A percentile compares a stretch with the other conserved stretches of the same genome.
These are phyloP conservation scores for Euphorbia tirucalli DNA, from an alignment of 345 rosid genomes.

Conservation along the genomic window DNA sequence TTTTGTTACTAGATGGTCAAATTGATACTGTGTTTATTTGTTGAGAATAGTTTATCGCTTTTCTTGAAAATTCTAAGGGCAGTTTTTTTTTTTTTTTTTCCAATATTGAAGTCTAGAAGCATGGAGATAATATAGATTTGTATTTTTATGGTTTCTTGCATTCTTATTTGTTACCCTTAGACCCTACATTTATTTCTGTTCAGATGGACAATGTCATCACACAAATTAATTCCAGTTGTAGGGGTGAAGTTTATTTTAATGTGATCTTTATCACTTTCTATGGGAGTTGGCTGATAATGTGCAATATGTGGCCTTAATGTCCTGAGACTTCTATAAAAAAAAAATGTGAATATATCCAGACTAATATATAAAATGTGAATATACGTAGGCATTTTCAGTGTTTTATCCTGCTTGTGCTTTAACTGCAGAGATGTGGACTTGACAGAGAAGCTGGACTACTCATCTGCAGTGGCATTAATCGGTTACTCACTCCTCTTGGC, in stretches of 20 bases:
- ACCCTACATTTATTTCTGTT: no score
- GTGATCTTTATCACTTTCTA: not conserved
- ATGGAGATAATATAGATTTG: no score
- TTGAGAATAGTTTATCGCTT: not conserved
- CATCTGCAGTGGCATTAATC: constrained; percentile 69
- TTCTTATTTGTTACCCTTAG: no score
- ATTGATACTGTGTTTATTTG: not conserved
- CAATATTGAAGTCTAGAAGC: no score
- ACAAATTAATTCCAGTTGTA: not conserved
- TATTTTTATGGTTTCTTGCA: no score
- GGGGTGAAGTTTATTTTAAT: not conserved
- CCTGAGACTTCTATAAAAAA: not conserved
- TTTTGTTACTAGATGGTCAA: not conserved
- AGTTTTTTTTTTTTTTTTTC: not conserved
- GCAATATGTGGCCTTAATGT: no score
- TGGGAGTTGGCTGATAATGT: no score
- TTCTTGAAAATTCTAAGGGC: not conserved
- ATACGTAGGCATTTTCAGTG: not conserved
- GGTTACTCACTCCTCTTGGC: constrained; percentile 71
- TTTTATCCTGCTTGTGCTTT: constrained; percentile 13
- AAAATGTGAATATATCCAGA: not conserved
- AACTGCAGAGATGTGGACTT: constrained; percentile 70
- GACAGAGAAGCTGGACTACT: constrained; percentile 78
- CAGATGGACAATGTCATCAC: not conserved
- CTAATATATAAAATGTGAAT: not conserved